Evolutionary conservation across 2,329 filamentous ascomycete species (phyloP).

Genomic region (Didymella keratinophila): DNA sequence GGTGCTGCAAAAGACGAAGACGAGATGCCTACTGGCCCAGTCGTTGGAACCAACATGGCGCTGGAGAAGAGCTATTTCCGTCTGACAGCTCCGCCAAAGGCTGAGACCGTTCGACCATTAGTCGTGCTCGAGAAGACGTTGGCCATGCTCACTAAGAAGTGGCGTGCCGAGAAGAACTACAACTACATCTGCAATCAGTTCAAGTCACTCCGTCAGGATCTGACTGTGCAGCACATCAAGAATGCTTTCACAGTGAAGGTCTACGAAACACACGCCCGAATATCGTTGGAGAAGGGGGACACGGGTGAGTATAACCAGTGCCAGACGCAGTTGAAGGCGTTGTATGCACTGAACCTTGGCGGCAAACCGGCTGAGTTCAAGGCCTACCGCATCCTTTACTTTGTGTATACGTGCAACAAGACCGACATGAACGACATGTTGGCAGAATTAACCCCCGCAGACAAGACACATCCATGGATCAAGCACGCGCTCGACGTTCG

Average conservation of each 20-base stretch:
- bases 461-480: conserved; percentile 83
- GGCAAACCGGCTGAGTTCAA: conserved; percentile 95
- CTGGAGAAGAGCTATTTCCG: conserved; percentile 96
- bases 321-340: conserved; percentile 92
- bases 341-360: conserved; percentile 87
- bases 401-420: conserved; percentile 98
- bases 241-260: conserved; percentile 96
- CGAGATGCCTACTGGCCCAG: conserved; percentile 66
- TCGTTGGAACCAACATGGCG: conserved; percentile 82
- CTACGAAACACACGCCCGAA: conserved; percentile 96
- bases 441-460: conserved; percentile 98
- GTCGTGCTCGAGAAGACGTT: conserved; percentile 81
- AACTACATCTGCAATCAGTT: conserved; percentile 99
- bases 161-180: conserved; percentile 93
- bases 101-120: conserved; percentile 87
- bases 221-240: conserved; percentile 96
- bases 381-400: conserved; percentile 99
- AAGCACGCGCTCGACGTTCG: conserved; percentile 92
- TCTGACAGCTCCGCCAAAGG: conserved; percentile 86
- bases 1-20: conserved; percentile 59
- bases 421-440: conserved; percentile 97
- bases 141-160: conserved; percentile 91
- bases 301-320: conserved; percentile 99
- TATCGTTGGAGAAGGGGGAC: conserved; percentile 97
- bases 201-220: conserved; percentile 96